A percentile compares a stretch with the other conserved stretches of the same genome.
Evolutionary conservation across 2,329 filamentous ascomycete species (phyloP).

Genomic region (Stagonosporopsis rhizophila): DNA sequence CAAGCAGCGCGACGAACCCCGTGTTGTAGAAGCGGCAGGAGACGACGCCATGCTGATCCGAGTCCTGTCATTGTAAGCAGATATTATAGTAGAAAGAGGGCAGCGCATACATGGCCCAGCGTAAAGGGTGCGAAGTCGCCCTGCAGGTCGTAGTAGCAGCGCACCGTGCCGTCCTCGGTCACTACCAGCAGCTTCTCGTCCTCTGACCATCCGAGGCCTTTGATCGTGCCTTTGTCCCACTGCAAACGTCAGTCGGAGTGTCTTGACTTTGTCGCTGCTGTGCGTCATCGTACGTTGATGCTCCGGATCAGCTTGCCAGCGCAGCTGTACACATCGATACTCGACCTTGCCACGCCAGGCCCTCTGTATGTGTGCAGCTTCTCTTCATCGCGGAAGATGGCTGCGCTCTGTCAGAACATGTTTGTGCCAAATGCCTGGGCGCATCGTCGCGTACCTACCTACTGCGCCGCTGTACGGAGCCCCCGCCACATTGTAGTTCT

Average conservation of each 20-base stretch:
- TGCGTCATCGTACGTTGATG: conserved; percentile 59
- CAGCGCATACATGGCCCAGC: conserved; percentile 68
- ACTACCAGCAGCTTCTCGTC: conserved; percentile 91
- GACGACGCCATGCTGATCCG: conserved; percentile 85
- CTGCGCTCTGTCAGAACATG: conserved; percentile 55
- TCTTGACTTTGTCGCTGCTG: background rate
- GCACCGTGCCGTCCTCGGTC: conserved; percentile 85
- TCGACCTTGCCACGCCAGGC: conserved; percentile 74
- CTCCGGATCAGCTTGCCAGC: conserved; percentile 85
- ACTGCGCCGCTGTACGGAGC: conserved; percentile 93
- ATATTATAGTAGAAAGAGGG: background rate
- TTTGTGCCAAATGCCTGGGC: background rate
- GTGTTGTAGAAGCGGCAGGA: conserved; percentile 91
- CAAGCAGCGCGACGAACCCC: conserved; percentile 90
- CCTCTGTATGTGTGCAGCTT: conserved; percentile 83
- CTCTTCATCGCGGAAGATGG: conserved; percentile 85
- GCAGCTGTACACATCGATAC: conserved; percentile 93
- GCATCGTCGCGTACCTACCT: conserved; percentile 63
- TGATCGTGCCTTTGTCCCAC: conserved; percentile 90
- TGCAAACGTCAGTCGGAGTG: conserved; percentile 41
- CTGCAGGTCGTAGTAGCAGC: conserved; percentile 90
- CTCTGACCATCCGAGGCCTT: conserved; percentile 93
- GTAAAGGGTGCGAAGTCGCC: conserved; percentile 95
- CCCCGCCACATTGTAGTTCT: conserved; percentile 90
- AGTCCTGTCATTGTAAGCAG: conserved; percentile 49